phyloP scores from a whole-genome alignment of 495 filamentous ascomycete species.

The Ramalina peruviana region DNA sequence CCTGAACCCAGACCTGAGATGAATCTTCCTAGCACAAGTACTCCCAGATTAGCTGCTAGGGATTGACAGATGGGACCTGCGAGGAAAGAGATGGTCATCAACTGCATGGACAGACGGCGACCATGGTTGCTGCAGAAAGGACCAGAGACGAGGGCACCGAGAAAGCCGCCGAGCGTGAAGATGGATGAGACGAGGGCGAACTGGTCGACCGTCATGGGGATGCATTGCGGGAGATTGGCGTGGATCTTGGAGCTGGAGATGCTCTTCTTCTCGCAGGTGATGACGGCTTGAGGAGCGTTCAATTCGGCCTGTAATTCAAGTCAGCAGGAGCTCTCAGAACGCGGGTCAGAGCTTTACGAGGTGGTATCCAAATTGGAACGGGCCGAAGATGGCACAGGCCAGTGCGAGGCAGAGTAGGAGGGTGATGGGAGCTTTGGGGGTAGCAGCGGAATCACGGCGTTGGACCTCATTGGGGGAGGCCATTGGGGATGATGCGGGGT shows the following conservation, averaged over 20 bases:
- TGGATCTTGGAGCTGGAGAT: constrained; percentile 13
- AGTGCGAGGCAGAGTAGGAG: constrained; percentile 53
- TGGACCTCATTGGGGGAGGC: no score
- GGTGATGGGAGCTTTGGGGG: constrained; percentile 24
- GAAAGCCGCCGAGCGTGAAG: constrained; percentile 78
- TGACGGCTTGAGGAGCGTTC: constrained; percentile 82
- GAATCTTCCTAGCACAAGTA: constrained; percentile 60
- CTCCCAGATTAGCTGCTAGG: constrained; percentile 46
- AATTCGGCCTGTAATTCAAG: constrained; percentile 57
- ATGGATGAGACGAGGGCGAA: constrained; percentile 77
- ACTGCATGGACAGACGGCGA: constrained; percentile 53
- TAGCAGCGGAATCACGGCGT: no score
- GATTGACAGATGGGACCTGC: constrained; percentile 65
- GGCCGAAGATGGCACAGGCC: constrained; percentile 54
- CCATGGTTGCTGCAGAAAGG: constrained; percentile 47
- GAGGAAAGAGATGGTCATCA: constrained; percentile 61
- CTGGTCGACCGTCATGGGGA: constrained; percentile 61
- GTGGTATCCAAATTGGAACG: constrained; percentile 89
- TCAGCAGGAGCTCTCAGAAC: constrained; percentile 13
- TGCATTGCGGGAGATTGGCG: constrained; percentile 52
- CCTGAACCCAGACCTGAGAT: constrained; percentile 76
- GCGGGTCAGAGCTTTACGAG: constrained; percentile 39
- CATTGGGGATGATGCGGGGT: no score
- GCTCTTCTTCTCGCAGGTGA: constrained; percentile 57
- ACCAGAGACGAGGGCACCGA: constrained; percentile 68